These are phyloP conservation scores for Mycena pura DNA, from an alignment of 768 basidiomycete genomes.

Conservation along the genomic window DNA sequence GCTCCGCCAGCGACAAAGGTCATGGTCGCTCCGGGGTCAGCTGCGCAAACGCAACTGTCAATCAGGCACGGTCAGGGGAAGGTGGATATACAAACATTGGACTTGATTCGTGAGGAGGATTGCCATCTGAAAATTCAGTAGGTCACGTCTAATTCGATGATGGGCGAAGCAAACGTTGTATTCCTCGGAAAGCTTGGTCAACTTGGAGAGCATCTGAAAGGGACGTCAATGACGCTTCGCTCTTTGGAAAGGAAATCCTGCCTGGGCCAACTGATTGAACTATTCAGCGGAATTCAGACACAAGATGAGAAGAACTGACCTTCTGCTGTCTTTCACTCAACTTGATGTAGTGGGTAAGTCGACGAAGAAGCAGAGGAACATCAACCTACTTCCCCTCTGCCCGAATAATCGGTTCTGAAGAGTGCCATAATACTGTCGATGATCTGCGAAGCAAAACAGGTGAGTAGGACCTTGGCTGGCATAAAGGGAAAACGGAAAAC, in stretches of 20 bases:
- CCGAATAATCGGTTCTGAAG: conserved; percentile 93
- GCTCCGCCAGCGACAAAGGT: conserved; percentile 95
- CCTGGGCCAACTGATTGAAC: conserved; percentile 77
- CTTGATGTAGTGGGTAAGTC: conserved; percentile 90
- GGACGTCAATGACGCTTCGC: background rate
- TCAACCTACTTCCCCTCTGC: conserved; percentile 77
- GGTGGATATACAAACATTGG: conserved; percentile 61
- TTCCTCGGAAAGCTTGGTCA: conserved; percentile 92
- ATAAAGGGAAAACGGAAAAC: background rate
- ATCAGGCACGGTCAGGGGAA: background rate
- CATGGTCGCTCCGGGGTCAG: conserved; percentile 95
- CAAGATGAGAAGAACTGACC: conserved; percentile 41
- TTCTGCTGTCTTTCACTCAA: conserved; percentile 94
- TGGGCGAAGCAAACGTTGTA: conserved; percentile 66
- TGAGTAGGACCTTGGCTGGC: conserved; percentile 17
- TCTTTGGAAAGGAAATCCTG: conserved; percentile 30
- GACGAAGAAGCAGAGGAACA: conserved; percentile 92
- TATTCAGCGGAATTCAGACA: conserved; percentile 4
- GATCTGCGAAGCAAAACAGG: conserved; percentile 59
- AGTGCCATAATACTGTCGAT: conserved; percentile 98
- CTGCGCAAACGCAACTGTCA: conserved; percentile 45
- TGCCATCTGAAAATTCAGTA: conserved; percentile 62
- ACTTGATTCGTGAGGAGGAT: conserved; percentile 94
- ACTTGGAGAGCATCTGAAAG: conserved; percentile 85
- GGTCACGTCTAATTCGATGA: conserved; percentile 4